Conservation (phyloP, 805 yeast genomes). For the Ogataea nitratoaversa region DNA sequence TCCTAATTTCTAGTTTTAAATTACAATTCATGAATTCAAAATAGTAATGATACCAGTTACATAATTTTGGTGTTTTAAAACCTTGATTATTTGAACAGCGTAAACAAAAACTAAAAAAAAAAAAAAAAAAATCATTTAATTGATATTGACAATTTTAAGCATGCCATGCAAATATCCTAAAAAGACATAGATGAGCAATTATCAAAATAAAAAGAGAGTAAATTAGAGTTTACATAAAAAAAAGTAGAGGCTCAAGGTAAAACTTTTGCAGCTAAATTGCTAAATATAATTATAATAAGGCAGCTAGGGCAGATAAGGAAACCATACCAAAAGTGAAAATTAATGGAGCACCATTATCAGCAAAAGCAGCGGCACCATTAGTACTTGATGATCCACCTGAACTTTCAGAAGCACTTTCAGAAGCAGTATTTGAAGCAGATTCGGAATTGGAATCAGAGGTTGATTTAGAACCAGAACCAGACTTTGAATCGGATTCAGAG, state of each 20-base stretch:
- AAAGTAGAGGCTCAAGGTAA: not conserved
- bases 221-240: too few relatives aligned
- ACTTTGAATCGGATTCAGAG: slow-evolving; percentile 9
- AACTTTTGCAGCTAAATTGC: too few relatives aligned
- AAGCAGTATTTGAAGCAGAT: slow-evolving; percentile 6
- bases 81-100: too few relatives aligned
- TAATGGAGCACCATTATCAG: slow-evolving; percentile 4
- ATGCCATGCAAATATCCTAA: too few relatives aligned
- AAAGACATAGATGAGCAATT: too few relatives aligned
- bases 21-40: too few relatives aligned
- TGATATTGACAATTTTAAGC: too few relatives aligned
- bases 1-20: too few relatives aligned
- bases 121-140: too few relatives aligned
- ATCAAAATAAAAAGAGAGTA: not conserved
- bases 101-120: too few relatives aligned
- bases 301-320: not conserved
- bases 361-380: slow-evolving; percentile 6
- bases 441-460: slow-evolving; percentile 4
- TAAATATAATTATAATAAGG: not conserved
- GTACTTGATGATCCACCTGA: not conserved
- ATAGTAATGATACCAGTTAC: too few relatives aligned
- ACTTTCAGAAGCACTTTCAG: slow-evolving; percentile 10
- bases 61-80: too few relatives aligned
- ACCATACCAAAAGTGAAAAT: slow-evolving; percentile 20
- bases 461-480: slow-evolving; percentile 8